Base-by-base conservation (phyloP, 306 rosid species). In the Pterocarpus santalinus region DNA sequence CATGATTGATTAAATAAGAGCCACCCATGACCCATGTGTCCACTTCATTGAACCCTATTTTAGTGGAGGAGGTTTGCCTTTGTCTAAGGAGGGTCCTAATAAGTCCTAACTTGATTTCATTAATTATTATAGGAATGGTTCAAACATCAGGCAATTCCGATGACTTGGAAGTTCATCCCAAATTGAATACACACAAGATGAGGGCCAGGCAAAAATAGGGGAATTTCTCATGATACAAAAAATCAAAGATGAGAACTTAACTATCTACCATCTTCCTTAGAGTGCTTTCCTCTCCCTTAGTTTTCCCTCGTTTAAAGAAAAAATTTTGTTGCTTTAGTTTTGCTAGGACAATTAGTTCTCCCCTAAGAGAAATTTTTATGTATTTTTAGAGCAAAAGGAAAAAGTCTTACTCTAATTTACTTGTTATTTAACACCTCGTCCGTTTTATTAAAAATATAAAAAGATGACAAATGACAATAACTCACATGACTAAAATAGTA, bases 11-110 rank as follows among this genome's bases (percentile, higher is more conserved):
- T 82, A 68, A 68, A 70, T 62, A 52, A 62, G 67, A 76, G 41
- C 32, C 61, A 8, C 47, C 72, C 66, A 75, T 33, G 39, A 56
- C 39, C 69, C 47, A 68, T 76, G 41, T 82, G 86, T 77, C 73
- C 34, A 39, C 79, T 76, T 61, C 16, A 63, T 63, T 62, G 17
- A 82, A 36, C 15, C 13, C 30, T 15, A 46, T 49, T 69, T 16
- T 60, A 41, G 74, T 70, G 79, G 82, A 52, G 39, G 77, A 69
- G 69, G 67, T 63, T 77, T 53, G 46, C 8, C 69, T 63, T 70
- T 62, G 75, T 75, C 69, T 34, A 38, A 8, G 38, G 68, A 49
- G 69, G 73, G 78, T 49, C 85, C 61, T 55, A 9, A 12, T 9
- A 15, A 55, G 30, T 55, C 32, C 72, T 76, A 16, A 22, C 58